phyloP scores from a whole-genome alignment of 176 grass and related monocot genomes.

The Dendrocalamus sinicus region DNA sequence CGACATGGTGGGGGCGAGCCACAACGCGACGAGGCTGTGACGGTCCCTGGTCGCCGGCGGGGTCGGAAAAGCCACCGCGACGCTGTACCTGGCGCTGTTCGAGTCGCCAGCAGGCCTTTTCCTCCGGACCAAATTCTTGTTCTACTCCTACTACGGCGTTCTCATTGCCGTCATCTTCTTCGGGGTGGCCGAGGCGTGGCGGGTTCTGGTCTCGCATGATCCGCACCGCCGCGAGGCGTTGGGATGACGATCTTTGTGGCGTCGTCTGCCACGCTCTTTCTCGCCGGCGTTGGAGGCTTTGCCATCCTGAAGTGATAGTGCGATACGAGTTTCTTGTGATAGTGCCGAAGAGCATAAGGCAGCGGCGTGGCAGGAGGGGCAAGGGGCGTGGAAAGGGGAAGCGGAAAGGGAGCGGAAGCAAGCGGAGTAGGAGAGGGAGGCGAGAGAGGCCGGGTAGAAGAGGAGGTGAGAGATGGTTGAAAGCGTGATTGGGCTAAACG shows the following conservation, averaged over 20 bases:
- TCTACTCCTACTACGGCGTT: not conserved
- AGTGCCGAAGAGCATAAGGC: no score
- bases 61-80: not conserved
- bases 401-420: no score
- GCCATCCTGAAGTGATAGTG: not conserved
- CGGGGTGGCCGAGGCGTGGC: slow-evolving; percentile 17
- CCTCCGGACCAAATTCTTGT: not conserved
- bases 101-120: not conserved
- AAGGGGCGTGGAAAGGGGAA: no score
- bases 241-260: slow-evolving; percentile 13
- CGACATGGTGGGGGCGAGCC: not conserved
- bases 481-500: no score
- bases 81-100: slow-evolving; percentile 7
- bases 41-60: not conserved
- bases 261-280: slow-evolving; percentile 6
- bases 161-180: not conserved
- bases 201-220: slow-evolving; percentile 36
- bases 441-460: no score
- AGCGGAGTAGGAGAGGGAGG: no score
- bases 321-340: not conserved
- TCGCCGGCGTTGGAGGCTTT: not conserved
- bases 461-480: no score
- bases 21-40: slow-evolving; percentile 16
- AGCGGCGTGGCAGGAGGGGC: no score
- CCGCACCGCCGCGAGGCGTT: not conserved